Base-by-base conservation (phyloP, 1,284 basidiomycete species). In the Coniferiporia sulphurascens region DNA sequence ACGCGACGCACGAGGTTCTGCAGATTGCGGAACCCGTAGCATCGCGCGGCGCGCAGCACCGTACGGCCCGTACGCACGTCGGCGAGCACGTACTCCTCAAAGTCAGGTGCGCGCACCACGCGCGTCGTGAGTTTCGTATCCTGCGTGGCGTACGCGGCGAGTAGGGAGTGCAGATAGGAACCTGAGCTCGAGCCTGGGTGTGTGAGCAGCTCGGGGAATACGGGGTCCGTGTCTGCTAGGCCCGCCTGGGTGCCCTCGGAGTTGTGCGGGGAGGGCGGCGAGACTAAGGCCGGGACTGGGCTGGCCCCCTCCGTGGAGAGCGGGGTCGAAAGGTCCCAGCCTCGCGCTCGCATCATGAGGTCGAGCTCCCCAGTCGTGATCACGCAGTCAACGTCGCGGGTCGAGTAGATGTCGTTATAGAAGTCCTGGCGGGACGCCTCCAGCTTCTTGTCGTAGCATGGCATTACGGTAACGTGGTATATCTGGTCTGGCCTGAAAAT, bases 391-490 rank as follows among this genome's bases (percentile, higher is more conserved):
- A 98, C 93, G 64, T 99, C 96, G 59, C 94, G 82, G 6, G 92
- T 93, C 64, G 84, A 79, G 73, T 89, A 89, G 3, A 81, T 67
- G 15, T 87, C 87, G 62, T 87, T 86, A 71, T 92, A 92, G 71
- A 97, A 98, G 70, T 97, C 94, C 51, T 86, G 81, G 27, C 97
- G 82, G 13, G 93, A 95, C 0, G 97, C 96, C 75, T 99, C 97
- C 27, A 99, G 86, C 72, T 99, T 99, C 76, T 99, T 99, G 80
- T 99, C 97, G 73, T 98, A 99, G 74, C 97, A 99, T 0, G 96
- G 95, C 95, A 99, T 99, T 45, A 98, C 93, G 0, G 93, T 85
- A 62, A 98, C 92, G 68, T 99, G 97, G 72, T 98, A 99, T 56
- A 98, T 83, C 66, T 92, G 78, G 66, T 89, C 78, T 1, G 92